Conservation (phyloP, 2,329 filamentous ascomycete genomes). For the Clarireedia sp. region DNA sequence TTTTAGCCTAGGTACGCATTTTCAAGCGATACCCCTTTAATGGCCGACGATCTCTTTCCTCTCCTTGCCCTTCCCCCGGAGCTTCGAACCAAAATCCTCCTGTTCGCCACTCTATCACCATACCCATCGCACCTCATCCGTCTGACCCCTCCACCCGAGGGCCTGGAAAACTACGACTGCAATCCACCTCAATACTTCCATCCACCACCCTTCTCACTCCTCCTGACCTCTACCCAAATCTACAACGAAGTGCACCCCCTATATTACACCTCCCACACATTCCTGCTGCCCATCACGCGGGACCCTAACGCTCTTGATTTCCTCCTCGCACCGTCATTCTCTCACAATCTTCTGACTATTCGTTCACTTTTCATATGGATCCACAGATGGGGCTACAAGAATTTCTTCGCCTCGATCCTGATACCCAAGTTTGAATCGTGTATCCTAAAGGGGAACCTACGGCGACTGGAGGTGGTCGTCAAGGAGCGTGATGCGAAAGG, state of each 20-base stretch:
- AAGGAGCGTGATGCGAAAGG: conserved; percentile 4
- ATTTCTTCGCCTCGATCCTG: conserved; percentile 17
- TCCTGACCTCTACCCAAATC: conserved; percentile 22
- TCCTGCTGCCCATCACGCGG: conserved; percentile 16
- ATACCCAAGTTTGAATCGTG: conserved; percentile 19
- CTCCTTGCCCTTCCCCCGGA: conserved; percentile 26
- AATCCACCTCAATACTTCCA: conserved; percentile 3
- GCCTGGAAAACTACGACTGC: not conserved
- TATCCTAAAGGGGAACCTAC: conserved; percentile 23
- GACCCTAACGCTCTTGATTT: conserved; percentile 14
- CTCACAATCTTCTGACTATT: conserved; percentile 16
- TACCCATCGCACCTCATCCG: not conserved
- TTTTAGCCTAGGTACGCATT: too few relatives aligned
- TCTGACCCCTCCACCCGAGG: not conserved
- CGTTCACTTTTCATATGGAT: conserved; percentile 14
- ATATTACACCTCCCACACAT: conserved; percentile 24
- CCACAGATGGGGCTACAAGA: conserved; percentile 19
- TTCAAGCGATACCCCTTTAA: too few relatives aligned
- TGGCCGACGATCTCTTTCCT: not conserved
- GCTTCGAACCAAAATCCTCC: conserved; percentile 24
- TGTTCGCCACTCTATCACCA: conserved; percentile 9
- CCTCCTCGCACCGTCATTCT: conserved; percentile 13
- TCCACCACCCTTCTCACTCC: conserved; percentile 18
- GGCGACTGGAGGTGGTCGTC: conserved; percentile 20
- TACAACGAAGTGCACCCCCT: conserved; percentile 23